Percentiles rank a stretch among this genome's conserved stretches.
Evolutionary conservation across 179 eudicot genomes (phyloP).

Genomic region (Sideroxylon spinosum): DNA sequence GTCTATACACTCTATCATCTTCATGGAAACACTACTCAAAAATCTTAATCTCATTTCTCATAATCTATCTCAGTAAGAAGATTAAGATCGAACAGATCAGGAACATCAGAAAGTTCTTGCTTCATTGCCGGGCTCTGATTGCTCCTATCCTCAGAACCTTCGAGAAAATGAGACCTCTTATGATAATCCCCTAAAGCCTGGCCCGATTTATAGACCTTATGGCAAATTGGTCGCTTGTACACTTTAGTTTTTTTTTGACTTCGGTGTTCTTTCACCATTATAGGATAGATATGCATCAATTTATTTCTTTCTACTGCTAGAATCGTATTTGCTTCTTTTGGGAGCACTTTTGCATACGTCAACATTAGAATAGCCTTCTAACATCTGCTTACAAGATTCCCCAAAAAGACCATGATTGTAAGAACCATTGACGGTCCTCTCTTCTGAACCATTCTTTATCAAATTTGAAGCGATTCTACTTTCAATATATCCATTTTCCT

Average conservation of each 20-base stretch:
- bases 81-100: conserved; percentile 66
- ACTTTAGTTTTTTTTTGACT: conserved; percentile 53
- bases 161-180: conserved; percentile 82
- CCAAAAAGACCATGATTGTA: background rate
- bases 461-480: conserved; percentile 16
- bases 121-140: conserved; percentile 16
- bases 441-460: conserved; percentile 17
- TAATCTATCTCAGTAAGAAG: conserved; percentile 65
- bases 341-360: too few relatives aligned
- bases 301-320: conserved; percentile 17
- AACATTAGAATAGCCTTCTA: background rate
- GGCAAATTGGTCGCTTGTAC: conserved; percentile 81
- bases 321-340: conserved; percentile 5
- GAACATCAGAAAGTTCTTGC: conserved; percentile 23
- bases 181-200: conserved; percentile 99
- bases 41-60: conserved; percentile 21
- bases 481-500: conserved; percentile 16
- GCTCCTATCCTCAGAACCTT: conserved; percentile 28
- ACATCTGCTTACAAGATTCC: background rate
- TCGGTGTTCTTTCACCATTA: conserved; percentile 26
- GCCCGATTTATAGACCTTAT: conserved; percentile 70
- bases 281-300: conserved; percentile 4
- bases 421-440: conserved; percentile 18
- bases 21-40: conserved; percentile 6
- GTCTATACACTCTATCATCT: conserved; percentile 9